phyloP scores from a whole-genome alignment of 2,329 filamentous ascomycete species.

The Sporothrix humicola region DNA sequence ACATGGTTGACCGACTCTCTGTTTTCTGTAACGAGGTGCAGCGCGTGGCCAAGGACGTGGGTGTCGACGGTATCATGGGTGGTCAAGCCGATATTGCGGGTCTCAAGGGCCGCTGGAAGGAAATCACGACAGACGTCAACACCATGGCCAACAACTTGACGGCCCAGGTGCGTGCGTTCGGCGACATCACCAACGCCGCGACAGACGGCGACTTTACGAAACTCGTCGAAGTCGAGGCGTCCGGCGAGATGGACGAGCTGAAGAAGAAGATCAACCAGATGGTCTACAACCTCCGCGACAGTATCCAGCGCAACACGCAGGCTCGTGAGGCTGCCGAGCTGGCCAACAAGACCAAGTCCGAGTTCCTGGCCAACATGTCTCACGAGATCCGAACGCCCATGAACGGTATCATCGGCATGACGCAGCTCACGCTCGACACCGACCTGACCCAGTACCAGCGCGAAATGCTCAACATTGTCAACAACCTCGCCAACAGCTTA shows the following conservation, averaged over 20 bases:
- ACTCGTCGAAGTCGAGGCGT: conserved; percentile 94
- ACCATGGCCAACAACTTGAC: conserved; percentile 84
- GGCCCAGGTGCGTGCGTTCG: conserved; percentile 95
- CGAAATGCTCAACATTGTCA: conserved; percentile 98
- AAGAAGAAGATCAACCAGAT: conserved; percentile 99
- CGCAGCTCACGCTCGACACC: conserved; percentile 91
- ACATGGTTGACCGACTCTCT: conserved; percentile 95
- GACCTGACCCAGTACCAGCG: conserved; percentile 93
- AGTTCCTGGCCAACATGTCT: conserved; percentile 98
- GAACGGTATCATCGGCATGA: conserved; percentile 99
- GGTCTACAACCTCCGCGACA: conserved; percentile 93
- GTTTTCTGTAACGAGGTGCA: conserved; percentile 97
- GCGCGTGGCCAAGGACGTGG: conserved; percentile 92
- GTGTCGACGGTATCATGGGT: conserved; percentile 97
- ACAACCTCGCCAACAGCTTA: conserved; percentile 92
- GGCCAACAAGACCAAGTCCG: conserved; percentile 97
- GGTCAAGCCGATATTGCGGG: conserved; percentile 94
- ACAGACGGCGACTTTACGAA: conserved; percentile 98
- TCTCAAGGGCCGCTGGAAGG: conserved; percentile 93
- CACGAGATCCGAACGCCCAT: conserved; percentile 98
- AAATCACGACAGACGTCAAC: conserved; percentile 96
- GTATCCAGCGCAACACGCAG: conserved; percentile 94
- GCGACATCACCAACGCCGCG: conserved; percentile 96
- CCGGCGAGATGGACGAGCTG: conserved; percentile 98
- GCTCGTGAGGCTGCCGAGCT: conserved; percentile 91